A percentile compares a stretch with the other conserved stretches of the same genome.
Conservation (phyloP, 495 filamentous ascomycete genomes). For the Xanthoparmelia taractica region DNA sequence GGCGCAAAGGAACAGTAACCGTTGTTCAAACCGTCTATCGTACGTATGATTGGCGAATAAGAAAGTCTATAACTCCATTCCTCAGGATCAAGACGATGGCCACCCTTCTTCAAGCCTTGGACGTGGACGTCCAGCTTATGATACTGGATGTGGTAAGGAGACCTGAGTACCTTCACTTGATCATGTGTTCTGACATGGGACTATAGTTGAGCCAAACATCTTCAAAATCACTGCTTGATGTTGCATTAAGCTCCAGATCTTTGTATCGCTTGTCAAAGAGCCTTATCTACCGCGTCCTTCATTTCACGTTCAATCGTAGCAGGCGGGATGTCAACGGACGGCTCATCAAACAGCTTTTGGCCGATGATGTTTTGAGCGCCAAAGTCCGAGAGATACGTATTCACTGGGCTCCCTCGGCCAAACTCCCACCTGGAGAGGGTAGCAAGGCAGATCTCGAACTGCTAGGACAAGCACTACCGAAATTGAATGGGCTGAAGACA, state of each 20-base stretch:
- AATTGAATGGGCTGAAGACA: not conserved
- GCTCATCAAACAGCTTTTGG: not conserved
- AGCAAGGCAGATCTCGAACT: not conserved
- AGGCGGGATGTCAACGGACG: not conserved
- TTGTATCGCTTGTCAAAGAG: not conserved
- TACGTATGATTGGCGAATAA: no score
- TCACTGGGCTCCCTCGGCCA: not conserved
- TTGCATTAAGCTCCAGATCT: not conserved
- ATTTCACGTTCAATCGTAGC: not conserved
- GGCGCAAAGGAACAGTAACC: no score
- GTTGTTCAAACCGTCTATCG: no score
- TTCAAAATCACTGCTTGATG: not conserved
- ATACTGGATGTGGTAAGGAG: not conserved
- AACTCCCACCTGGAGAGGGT: not conserved
- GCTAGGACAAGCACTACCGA: not conserved
- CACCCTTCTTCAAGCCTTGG: not conserved
- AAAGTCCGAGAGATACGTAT: slow-evolving; percentile 1
- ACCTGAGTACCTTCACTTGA: not conserved
- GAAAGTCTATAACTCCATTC: no score
- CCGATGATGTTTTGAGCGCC: not conserved
- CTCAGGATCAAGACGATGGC: not conserved
- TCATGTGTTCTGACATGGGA: not conserved
- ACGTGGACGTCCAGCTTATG: not conserved
- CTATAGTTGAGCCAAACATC: not conserved
- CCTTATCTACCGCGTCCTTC: not conserved